Conservation (phyloP, 441 rosid genomes). For the Pelargonium fulgidum region DNA sequence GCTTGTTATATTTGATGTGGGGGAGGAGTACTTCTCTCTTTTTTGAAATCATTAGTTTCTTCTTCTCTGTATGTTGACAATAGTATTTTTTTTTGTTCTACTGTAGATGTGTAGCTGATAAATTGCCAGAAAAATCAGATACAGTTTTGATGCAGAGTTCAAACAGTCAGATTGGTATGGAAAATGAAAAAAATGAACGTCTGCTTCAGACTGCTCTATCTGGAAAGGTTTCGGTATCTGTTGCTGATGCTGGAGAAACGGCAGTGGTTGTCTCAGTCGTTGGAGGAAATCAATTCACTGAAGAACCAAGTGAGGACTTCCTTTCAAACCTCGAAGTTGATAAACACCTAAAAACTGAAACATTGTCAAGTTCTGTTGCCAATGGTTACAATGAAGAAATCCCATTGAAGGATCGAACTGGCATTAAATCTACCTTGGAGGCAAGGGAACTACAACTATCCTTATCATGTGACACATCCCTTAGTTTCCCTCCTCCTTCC, state of each 20-base stretch:
- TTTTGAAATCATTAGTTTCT: constrained; percentile 6
- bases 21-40: neutral
- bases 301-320: constrained; percentile 40
- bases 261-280: constrained; percentile 87
- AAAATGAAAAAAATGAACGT: constrained; percentile 34
- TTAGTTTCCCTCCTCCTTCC: constrained; percentile 30
- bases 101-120: constrained; percentile 59
- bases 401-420: constrained; percentile 27
- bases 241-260: constrained; percentile 94
- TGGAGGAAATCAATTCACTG: constrained; percentile 38
- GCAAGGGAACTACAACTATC: constrained; percentile 38
- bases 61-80: constrained; percentile 12
- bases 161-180: constrained; percentile 33
- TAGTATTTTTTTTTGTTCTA: constrained; percentile 23
- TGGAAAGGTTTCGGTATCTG: constrained; percentile 68
- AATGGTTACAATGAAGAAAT: constrained; percentile 24
- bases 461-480: constrained; percentile 41
- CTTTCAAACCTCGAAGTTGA: constrained; percentile 33
- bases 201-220: constrained; percentile 45
- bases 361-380: constrained; percentile 28
- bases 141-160: constrained; percentile 32
- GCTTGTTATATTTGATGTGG: neutral
- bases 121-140: constrained; percentile 40
- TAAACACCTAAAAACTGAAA: constrained; percentile 26
- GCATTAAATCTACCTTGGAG: constrained; percentile 29